Percentiles rank a stretch among this genome's conserved stretches.
Conservation (phyloP, 2,329 filamentous ascomycete genomes). For the Alternaria angustiovoidea region DNA sequence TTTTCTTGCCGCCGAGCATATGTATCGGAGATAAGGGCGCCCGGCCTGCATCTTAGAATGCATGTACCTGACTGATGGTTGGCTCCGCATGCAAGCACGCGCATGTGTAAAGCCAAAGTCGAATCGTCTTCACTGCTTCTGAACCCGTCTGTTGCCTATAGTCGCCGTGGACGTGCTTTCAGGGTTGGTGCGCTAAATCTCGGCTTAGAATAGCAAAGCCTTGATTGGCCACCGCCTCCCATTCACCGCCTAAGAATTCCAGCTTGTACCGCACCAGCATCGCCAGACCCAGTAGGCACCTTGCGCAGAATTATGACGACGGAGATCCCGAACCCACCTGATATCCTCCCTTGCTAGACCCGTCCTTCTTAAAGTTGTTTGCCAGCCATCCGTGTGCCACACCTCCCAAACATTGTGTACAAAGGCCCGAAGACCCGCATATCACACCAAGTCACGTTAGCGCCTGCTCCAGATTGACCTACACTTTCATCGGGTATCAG, state of each 20-base stretch:
- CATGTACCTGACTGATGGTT: conserved; percentile 3
- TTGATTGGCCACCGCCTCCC: conserved; percentile 29
- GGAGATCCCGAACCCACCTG: conserved; percentile 25
- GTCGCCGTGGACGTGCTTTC: conserved; percentile 17
- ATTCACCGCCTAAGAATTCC: conserved; percentile 30
- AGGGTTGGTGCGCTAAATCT: conserved; percentile 21
- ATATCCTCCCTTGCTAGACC: conserved; percentile 25
- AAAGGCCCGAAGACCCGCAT: conserved; percentile 30
- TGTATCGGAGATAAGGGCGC: not conserved
- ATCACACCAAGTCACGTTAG: conserved; percentile 38
- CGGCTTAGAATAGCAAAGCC: conserved; percentile 32
- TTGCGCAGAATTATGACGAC: conserved; percentile 28
- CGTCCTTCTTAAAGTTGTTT: conserved; percentile 27
- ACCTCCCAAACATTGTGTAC: conserved; percentile 22
- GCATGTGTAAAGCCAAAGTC: not conserved
- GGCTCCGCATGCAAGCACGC: conserved; percentile 1
- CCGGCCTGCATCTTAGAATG: conserved; percentile 1
- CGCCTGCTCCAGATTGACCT: conserved; percentile 24
- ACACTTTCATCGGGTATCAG: conserved; percentile 24
- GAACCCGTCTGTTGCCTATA: conserved; percentile 2
- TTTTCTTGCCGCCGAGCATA: conserved; percentile 21
- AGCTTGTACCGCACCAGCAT: conserved; percentile 23
- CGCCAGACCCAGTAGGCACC: conserved; percentile 26
- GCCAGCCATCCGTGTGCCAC: conserved; percentile 26
- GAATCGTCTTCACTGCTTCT: not conserved